These are phyloP conservation scores for Rhododendron ferrugineum DNA, from an alignment of 148 eudicot species.

Conservation along the genomic window DNA sequence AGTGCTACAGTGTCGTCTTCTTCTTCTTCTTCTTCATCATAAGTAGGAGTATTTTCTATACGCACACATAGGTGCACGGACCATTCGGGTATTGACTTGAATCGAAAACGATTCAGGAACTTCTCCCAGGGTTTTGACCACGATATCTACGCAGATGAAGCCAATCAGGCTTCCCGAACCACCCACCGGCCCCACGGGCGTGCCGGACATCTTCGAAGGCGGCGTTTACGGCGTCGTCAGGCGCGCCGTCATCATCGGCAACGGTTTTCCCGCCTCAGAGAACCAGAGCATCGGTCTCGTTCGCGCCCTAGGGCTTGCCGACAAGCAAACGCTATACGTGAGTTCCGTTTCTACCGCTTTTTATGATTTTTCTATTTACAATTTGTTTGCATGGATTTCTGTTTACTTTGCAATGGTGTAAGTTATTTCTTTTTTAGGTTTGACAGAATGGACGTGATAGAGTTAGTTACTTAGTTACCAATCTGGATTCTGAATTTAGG, in stretches of 20 bases:
- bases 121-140: neutral
- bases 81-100: neutral
- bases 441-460: neutral
- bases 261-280: constrained; percentile 84
- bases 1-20: neutral
- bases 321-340: constrained; percentile 75
- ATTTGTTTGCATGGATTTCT: neutral
- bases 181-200: constrained; percentile 56
- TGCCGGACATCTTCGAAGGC: constrained; percentile 83
- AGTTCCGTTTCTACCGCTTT: constrained; percentile 11
- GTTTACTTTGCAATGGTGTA: neutral
- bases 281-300: constrained; percentile 87
- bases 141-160: constrained; percentile 36
- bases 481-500: neutral
- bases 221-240: constrained; percentile 76
- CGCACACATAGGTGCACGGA: neutral
- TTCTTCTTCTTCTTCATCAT: neutral
- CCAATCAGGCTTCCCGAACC: constrained; percentile 95
- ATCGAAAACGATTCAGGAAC: neutral
- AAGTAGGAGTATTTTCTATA: no score
- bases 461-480: neutral
- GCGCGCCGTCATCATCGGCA: constrained; percentile 83
- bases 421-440: neutral
- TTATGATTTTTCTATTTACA: neutral
- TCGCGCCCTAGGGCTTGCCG: constrained; percentile 79